Conservation (phyloP, 108 stramenopile genomes). For the Skeletonema menzelii region DNA sequence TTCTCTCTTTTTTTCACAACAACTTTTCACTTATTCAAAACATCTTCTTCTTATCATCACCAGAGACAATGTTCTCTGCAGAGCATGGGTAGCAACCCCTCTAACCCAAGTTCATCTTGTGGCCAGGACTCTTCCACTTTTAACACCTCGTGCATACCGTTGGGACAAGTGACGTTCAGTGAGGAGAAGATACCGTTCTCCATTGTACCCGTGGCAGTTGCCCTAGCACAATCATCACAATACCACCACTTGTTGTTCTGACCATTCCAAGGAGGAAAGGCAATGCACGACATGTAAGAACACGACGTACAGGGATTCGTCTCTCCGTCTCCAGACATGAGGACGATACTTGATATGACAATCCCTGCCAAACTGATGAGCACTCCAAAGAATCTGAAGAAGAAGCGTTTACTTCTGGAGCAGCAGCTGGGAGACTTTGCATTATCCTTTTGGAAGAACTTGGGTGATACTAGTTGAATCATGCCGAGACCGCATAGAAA, state of each 20-base stretch:
- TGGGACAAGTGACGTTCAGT: constrained; percentile 65
- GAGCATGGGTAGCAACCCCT: constrained; percentile 38
- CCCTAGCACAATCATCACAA: constrained; percentile 83
- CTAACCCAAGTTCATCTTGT: constrained; percentile 30
- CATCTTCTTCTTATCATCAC: not conserved
- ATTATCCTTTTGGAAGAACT: constrained; percentile 80
- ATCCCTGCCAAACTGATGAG: constrained; percentile 62
- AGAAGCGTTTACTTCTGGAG: constrained; percentile 52
- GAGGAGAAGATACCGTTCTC: constrained; percentile 55
- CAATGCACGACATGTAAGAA: constrained; percentile 70
- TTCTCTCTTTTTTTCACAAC: too few relatives aligned
- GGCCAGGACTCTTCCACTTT: constrained; percentile 28
- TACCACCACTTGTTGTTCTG: constrained; percentile 87
- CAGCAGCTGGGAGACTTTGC: constrained; percentile 17
- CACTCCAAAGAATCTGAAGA: constrained; percentile 72
- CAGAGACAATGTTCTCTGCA: constrained; percentile 43
- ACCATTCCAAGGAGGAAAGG: constrained; percentile 80
- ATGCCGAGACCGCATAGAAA: constrained; percentile 79
- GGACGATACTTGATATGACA: constrained; percentile 54
- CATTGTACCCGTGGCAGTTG: constrained; percentile 70
- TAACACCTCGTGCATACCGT: constrained; percentile 51
- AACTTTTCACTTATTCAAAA: too few relatives aligned
- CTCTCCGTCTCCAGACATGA: constrained; percentile 68
- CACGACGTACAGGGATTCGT: constrained; percentile 79
- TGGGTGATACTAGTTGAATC: constrained; percentile 69